Evolutionary conservation across 495 filamentous ascomycete species (phyloP).

Genomic region (Penicillium psychrofluorescens): DNA sequence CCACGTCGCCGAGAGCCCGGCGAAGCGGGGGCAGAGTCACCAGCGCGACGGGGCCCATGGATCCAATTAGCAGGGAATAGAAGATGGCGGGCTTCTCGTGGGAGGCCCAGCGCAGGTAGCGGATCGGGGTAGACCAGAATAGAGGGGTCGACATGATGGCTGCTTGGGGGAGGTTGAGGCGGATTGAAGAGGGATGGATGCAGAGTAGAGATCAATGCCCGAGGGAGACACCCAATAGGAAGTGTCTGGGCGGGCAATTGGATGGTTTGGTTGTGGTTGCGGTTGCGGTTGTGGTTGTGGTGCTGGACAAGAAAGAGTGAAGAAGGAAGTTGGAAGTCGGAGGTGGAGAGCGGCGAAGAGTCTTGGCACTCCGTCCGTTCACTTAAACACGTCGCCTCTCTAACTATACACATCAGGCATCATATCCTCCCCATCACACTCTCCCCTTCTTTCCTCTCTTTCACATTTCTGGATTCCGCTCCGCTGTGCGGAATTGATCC

Average conservation of each 20-base stretch:
- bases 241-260: neutral
- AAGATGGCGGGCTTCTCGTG: conserved; percentile 84
- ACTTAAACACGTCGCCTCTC: conserved; percentile 41
- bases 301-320: conserved; percentile 13
- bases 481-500: conserved; percentile 34
- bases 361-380: conserved; percentile 38
- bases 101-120: conserved; percentile 79
- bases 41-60: conserved; percentile 61
- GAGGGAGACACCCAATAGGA: neutral
- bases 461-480: conserved; percentile 15
- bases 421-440: conserved; percentile 6
- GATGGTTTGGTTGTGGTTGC: conserved; percentile 3
- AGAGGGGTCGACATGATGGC: conserved; percentile 59
- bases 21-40: conserved; percentile 63
- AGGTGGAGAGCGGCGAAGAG: conserved; percentile 28
- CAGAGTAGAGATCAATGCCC: conserved; percentile 1
- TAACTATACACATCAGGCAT: conserved; percentile 10
- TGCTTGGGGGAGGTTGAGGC: conserved; percentile 7
- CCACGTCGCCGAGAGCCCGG: conserved; percentile 59
- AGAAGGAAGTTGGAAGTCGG: conserved; percentile 25
- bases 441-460: conserved; percentile 12
- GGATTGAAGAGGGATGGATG: neutral
- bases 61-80: conserved; percentile 69
- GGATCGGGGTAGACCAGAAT: conserved; percentile 76
- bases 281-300: conserved; percentile 4